Evolutionary conservation across 1,284 basidiomycete species (phyloP).

Genomic region (Microstroma glucosiphilum): DNA sequence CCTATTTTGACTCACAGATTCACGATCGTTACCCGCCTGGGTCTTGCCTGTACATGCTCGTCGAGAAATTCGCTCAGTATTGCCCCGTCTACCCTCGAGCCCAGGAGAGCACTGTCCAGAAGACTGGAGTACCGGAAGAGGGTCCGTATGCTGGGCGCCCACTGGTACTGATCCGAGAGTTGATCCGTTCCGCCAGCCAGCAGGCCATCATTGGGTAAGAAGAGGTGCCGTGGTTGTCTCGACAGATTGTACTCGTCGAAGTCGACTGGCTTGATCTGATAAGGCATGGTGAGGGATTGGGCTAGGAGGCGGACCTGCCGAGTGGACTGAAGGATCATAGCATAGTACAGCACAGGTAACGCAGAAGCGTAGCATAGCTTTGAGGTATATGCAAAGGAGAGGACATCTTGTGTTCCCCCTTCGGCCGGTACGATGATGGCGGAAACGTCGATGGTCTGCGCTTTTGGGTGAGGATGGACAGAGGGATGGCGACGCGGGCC

Average conservation of each 20-base stretch:
- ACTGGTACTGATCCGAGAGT: slow-evolving; percentile 2
- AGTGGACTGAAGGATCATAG: background rate
- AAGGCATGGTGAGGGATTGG: background rate
- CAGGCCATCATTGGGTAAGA: slow-evolving; percentile 4
- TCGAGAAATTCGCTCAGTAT: background rate
- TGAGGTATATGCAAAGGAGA: background rate
- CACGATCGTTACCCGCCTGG: background rate
- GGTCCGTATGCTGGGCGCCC: background rate
- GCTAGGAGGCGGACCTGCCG: slow-evolving; percentile 8
- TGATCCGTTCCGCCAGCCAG: background rate
- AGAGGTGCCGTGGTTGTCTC: background rate
- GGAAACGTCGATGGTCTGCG: background rate
- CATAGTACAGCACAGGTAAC: background rate
- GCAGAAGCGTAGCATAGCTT: background rate
- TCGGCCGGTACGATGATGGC: background rate
- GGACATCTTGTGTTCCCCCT: background rate
- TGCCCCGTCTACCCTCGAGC: background rate
- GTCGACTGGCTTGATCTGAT: too few relatives aligned
- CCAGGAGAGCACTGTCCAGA: background rate
- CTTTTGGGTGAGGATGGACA: background rate
- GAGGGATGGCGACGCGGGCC: background rate
- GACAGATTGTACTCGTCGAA: background rate
- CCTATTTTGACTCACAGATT: slow-evolving; percentile 2
- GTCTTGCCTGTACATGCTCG: background rate
- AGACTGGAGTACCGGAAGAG: background rate